Evolutionary conservation across 2,329 filamentous ascomycete genomes (phyloP), one percentile per base, ranked within the genome.

Genomic region (Dactylonectria estremocensis): DNA sequence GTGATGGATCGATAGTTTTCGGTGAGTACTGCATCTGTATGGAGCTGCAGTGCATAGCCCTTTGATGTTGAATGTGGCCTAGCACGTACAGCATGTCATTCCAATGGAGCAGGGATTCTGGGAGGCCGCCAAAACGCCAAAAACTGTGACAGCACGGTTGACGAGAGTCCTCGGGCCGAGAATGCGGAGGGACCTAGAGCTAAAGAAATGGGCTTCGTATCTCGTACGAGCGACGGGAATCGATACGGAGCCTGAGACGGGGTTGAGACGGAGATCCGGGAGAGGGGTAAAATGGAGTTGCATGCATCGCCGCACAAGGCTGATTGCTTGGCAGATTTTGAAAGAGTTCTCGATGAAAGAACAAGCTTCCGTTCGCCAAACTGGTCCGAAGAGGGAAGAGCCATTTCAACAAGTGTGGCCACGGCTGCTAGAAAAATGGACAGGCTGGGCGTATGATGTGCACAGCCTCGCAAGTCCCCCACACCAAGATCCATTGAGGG

Each of bases 291-390:
- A 40, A 28, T 28, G 24, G 24, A 28, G 24, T 28, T 28, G 24
- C 24, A 28, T 53, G 50, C 50, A 53, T 33, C 50, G 50, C 28
- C 28, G 50, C 50, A 35, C 50, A 7, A 53, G 50, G 50, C n/a
- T 37, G n/a, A 33, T 52, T 16, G 7, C 24, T 52, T 52, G 48
- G 48, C 50, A 35, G 50, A 53, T 18, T 53, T 46, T 6, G 31
- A 35, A 28, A 18, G 11, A 8, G 10, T 4, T 18, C 28, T 53
- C 50, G 14, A 28, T 20, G 50, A 35, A n/a, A n/a, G 40, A 5
- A 43, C 16, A n/a, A 8, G 40, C 31, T 53, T 35, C n/a, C 31
- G 9, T 18, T 20, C 50, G 31, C 28, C 50, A 53, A 53, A 31
- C 11, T 31, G n/a, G 35, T 53, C 31, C 14, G 20, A 10, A 14